These are phyloP conservation scores for Saccharomycopsis hybrid DNA, from an alignment of 1,139 yeast species.

Conservation along the genomic window DNA sequence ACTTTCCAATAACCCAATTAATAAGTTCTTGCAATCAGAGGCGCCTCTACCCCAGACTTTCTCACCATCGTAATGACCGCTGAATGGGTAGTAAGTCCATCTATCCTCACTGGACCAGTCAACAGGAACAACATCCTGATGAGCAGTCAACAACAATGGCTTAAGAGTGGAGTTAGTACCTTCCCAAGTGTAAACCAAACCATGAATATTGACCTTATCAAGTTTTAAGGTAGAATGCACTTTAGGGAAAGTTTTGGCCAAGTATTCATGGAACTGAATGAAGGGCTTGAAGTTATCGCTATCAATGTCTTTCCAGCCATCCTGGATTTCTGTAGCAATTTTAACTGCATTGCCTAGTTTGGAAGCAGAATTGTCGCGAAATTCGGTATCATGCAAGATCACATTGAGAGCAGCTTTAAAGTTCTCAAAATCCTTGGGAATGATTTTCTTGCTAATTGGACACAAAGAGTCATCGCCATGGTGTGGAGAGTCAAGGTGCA, in stretches of 20 bases:
- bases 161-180: constrained; percentile 49
- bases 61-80: constrained; percentile 59
- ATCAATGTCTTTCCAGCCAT: constrained; percentile 31
- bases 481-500: background rate
- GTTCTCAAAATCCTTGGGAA: constrained; percentile 3
- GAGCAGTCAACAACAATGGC: constrained; percentile 68
- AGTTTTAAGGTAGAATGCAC: constrained; percentile 44
- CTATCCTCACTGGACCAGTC: constrained; percentile 45
- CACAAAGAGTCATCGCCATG: constrained; percentile 5
- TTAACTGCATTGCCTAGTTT: constrained; percentile 50
- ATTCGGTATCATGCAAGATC: constrained; percentile 34
- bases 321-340: constrained; percentile 58
- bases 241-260: constrained; percentile 52
- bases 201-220: constrained; percentile 58
- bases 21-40: constrained; percentile 53
- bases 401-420: constrained; percentile 14
- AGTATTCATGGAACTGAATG: constrained; percentile 45
- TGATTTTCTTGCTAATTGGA: constrained; percentile 8
- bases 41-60: constrained; percentile 62
- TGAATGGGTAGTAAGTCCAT: constrained; percentile 70
- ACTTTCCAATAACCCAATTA: constrained; percentile 54
- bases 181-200: constrained; percentile 60
- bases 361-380: constrained; percentile 35
- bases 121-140: constrained; percentile 84
- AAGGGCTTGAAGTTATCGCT: constrained; percentile 36